Evolutionary conservation across 768 basidiomycete species (phyloP), one percentile per base, ranked within the genome.

Genomic region (Wakefieldia striispora): DNA sequence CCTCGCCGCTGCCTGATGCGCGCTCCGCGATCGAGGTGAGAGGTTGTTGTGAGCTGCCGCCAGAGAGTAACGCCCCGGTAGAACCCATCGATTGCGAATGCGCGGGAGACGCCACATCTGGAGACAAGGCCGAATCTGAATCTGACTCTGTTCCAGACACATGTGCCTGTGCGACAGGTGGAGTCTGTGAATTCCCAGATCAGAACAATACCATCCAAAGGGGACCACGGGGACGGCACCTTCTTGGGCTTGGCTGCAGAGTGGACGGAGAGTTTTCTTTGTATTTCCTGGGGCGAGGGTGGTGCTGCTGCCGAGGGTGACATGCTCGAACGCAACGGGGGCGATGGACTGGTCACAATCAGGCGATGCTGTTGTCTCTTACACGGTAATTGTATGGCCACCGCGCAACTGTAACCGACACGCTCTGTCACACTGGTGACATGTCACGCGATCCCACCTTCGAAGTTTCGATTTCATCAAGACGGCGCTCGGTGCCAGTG

Each of bases 81-180:
- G 67, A 62, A 35, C 64, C 60, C 45, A 69, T 56, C 54, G 77
- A 59, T 41, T 75, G 66, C 13, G 63, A 61, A 27, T 65, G 57
- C 26, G 67, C 51, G 20, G 77, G 64, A 5, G 74, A 66, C 41
- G 72, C 61, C 33, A 76, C 57, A 56, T 86, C 86, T 29, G 83
- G 79, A 1, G 77, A 70, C 53, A 82, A 59, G 47, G 81, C 73
- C 6, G 88, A 86, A 69, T 92, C 90, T 35, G 88, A 91, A 67
- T 91, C 90, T n/a, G 87, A 90, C 67, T 92, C 90, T 49, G 83
- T 88, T 31, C 87, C 86, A 48, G 88, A 88, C 13, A 85, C 73
- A 61, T 53, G 67, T 56, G 47, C 61, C 49, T 47, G 68, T 29
- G 60, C 56, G 47, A 48, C 60, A 13, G 47, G 66, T 63, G 54